Percentiles rank a stretch among this genome's conserved stretches.
These are phyloP conservation scores for Boletus tomentosulus DNA, from an alignment of 768 basidiomycete species.

Conservation along the genomic window DNA sequence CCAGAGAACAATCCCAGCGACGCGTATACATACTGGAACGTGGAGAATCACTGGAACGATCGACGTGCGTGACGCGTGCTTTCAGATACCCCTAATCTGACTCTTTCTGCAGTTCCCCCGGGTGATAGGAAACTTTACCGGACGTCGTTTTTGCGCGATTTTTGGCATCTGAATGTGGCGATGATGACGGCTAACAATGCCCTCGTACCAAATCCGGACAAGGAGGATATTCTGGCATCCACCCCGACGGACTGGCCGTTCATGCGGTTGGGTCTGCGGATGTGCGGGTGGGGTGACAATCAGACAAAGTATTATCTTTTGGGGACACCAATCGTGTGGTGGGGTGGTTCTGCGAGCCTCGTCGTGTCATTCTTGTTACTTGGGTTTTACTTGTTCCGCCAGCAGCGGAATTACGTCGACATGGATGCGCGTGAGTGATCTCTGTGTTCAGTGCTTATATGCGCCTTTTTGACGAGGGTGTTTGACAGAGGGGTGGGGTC, in stretches of 20 bases:
- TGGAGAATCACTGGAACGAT: slow-evolving; percentile 97
- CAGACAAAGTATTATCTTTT: slow-evolving; percentile 92
- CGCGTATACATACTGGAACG: slow-evolving; percentile 93
- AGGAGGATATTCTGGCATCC: slow-evolving; percentile 95
- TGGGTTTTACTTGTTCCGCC: slow-evolving; percentile 71
- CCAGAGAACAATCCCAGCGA: slow-evolving; percentile 81
- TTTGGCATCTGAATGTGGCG: slow-evolving; percentile 98
- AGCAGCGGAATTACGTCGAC: slow-evolving; percentile 87
- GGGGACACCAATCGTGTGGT: slow-evolving; percentile 92
- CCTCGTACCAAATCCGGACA: slow-evolving; percentile 94
- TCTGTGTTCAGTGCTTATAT: neutral
- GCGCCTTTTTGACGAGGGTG: slow-evolving; percentile 2
- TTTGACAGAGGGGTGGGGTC: slow-evolving; percentile 80
- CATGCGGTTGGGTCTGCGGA: slow-evolving; percentile 82
- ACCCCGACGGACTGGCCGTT: slow-evolving; percentile 93
- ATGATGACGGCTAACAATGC: slow-evolving; percentile 99
- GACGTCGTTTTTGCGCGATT: slow-evolving; percentile 93
- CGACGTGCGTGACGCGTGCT: slow-evolving; percentile 56
- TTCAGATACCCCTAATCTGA: neutral
- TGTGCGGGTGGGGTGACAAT: slow-evolving; percentile 93
- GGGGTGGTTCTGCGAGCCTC: slow-evolving; percentile 72
- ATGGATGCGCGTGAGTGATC: slow-evolving; percentile 73
- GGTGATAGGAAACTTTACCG: slow-evolving; percentile 81
- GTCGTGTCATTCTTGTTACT: slow-evolving; percentile 47
- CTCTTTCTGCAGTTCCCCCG: slow-evolving; percentile 56